phyloP scores from a whole-genome alignment of 805 yeast species.

The Nakazawaea ernobii region DNA sequence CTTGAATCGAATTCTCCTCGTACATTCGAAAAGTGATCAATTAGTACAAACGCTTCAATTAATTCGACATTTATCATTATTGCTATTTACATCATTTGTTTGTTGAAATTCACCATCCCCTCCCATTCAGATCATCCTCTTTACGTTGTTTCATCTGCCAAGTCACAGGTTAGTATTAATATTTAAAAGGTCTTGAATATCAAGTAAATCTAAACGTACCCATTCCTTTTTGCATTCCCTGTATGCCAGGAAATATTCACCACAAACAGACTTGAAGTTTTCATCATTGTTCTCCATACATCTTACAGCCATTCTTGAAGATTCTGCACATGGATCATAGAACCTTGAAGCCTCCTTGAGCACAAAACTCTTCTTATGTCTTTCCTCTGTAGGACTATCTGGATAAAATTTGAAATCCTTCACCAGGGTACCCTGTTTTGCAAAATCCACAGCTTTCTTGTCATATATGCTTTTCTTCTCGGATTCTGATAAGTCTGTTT shows the following conservation, averaged over 20 bases:
- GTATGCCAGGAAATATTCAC: slow-evolving; percentile 86
- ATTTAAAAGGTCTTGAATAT: background rate
- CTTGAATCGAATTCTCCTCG: too few species aligned
- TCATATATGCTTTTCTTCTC: slow-evolving; percentile 23
- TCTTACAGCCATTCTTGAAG: slow-evolving; percentile 78
- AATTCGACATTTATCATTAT: too few species aligned
- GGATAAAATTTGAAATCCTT: slow-evolving; percentile 71
- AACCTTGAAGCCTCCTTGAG: slow-evolving; percentile 66
- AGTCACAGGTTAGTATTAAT: background rate
- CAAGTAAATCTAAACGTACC: slow-evolving; percentile 27
- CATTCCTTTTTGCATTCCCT: slow-evolving; percentile 85
- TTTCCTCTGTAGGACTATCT: slow-evolving; percentile 73
- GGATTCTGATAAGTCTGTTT: background rate
- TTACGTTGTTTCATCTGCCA: slow-evolving; percentile 5
- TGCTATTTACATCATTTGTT: background rate
- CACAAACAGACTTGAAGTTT: slow-evolving; percentile 60
- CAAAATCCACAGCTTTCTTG: slow-evolving; percentile 44
- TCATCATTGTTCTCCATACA: slow-evolving; percentile 77
- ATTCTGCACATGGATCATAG: slow-evolving; percentile 91
- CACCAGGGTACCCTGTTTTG: slow-evolving; percentile 39
- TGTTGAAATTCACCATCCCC: slow-evolving; percentile 5
- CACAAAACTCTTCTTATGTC: slow-evolving; percentile 64
- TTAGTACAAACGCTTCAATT: too few species aligned
- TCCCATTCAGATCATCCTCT: slow-evolving; percentile 9
- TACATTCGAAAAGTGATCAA: too few species aligned